Conservation (phyloP, 352 stramenopile genomes). For the Globisporangium polare region DNA sequence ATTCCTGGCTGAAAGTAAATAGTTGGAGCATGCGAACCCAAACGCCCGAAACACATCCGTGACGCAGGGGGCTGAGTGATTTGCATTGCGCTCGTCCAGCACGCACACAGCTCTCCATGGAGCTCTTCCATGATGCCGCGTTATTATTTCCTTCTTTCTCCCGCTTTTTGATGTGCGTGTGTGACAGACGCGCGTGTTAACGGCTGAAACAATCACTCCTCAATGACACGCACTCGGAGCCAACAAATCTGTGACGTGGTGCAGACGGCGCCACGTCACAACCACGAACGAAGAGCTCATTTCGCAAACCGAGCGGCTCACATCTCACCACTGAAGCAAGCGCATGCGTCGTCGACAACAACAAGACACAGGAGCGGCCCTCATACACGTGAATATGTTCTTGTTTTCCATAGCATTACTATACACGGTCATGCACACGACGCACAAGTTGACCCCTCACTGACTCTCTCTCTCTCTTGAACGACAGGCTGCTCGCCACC, state of each 20-base stretch:
- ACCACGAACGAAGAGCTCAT: background rate
- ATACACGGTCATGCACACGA: background rate
- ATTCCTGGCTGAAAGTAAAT: background rate
- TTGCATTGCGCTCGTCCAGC: background rate
- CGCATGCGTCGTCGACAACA: background rate
- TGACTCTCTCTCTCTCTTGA: background rate
- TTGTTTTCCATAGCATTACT: background rate
- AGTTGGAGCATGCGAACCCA: background rate
- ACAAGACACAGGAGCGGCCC: background rate
- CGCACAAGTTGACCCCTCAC: background rate
- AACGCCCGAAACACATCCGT: background rate
- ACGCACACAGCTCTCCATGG: background rate
- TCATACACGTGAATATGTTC: background rate
- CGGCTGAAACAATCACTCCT: background rate
- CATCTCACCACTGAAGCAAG: background rate
- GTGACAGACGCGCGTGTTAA: background rate
- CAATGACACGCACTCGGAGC: background rate
- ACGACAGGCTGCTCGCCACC: background rate
- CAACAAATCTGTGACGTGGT: background rate
- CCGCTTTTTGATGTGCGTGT: background rate
- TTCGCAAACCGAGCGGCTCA: background rate
- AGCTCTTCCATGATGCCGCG: background rate
- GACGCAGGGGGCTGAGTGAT: background rate
- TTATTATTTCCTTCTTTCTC: background rate
- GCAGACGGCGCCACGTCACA: background rate